These are phyloP conservation scores for Penicillium sp. DNA, from an alignment of 2,329 filamentous ascomycete genomes.

Conservation along the genomic window DNA sequence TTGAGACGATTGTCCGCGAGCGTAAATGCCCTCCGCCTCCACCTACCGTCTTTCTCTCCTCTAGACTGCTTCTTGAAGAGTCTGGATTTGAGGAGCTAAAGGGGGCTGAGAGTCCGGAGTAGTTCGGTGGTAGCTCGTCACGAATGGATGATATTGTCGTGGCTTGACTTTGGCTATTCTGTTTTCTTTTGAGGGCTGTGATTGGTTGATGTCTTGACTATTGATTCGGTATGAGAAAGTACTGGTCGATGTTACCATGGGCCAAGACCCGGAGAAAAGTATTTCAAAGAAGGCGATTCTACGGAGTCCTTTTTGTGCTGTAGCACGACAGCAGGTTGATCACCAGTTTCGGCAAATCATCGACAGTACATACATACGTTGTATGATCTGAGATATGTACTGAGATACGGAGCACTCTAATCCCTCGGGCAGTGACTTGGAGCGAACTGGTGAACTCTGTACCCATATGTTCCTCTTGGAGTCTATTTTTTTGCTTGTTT, in stretches of 20 bases:
- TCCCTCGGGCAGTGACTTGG: background rate
- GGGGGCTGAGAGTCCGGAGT: conserved; percentile 15
- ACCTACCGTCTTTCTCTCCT: background rate
- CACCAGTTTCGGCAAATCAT: background rate
- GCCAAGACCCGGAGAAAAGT: background rate
- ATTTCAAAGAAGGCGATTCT: background rate
- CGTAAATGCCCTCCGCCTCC: background rate
- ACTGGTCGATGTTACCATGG: conserved; percentile 7
- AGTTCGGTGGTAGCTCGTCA: conserved; percentile 17
- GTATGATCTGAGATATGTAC: background rate
- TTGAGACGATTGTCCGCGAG: conserved; percentile 12
- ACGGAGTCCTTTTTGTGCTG: no score
- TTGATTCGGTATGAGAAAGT: background rate
- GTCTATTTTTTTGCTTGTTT: background rate
- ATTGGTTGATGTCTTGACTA: conserved; percentile 1
- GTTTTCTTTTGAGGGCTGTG: background rate
- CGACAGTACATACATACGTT: background rate
- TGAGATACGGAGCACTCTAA: background rate
- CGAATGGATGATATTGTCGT: conserved; percentile 1
- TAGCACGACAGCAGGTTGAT: background rate
- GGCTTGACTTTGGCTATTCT: conserved; percentile 8
- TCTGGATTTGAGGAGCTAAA: background rate
- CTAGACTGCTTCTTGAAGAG: background rate
- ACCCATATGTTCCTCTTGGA: no score
- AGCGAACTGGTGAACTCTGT: background rate